phyloP scores from a whole-genome alignment of 2,329 filamentous ascomycete genomes.

The Knoxdaviesia capensis region DNA sequence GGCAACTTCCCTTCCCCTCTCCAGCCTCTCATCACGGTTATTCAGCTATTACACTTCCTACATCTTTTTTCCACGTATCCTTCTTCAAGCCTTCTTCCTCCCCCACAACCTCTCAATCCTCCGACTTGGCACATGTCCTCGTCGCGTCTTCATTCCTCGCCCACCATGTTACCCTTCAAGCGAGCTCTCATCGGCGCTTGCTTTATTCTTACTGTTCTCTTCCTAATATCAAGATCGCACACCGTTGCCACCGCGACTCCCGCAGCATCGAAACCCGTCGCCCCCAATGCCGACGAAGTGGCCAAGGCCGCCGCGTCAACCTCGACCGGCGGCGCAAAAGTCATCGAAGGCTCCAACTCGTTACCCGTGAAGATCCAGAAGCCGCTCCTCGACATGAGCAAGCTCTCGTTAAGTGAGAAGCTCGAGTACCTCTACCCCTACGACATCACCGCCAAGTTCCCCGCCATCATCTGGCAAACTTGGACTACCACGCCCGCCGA shows the following conservation, averaged over 20 bases:
- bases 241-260: constrained; percentile 7
- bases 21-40: background rate
- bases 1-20: background rate
- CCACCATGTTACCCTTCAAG: constrained; percentile 56
- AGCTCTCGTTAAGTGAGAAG: constrained; percentile 56
- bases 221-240: constrained; percentile 46
- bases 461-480: constrained; percentile 97
- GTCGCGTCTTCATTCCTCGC: background rate
- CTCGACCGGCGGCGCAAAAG: background rate
- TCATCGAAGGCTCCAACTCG: background rate
- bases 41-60: background rate
- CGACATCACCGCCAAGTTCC: constrained; percentile 72
- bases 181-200: constrained; percentile 54
- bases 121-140: background rate
- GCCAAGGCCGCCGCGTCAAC: constrained; percentile 5
- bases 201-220: constrained; percentile 47
- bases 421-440: constrained; percentile 89
- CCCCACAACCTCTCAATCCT: constrained; percentile 51
- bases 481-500: constrained; percentile 79
- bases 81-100: background rate
- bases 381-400: constrained; percentile 47
- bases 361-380: constrained; percentile 25
- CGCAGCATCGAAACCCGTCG: constrained; percentile 2
- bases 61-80: constrained; percentile 1
- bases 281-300: constrained; percentile 7